Base-by-base conservation (phyloP, 2,329 filamentous ascomycete genomes). In the Venturia carpophila region DNA sequence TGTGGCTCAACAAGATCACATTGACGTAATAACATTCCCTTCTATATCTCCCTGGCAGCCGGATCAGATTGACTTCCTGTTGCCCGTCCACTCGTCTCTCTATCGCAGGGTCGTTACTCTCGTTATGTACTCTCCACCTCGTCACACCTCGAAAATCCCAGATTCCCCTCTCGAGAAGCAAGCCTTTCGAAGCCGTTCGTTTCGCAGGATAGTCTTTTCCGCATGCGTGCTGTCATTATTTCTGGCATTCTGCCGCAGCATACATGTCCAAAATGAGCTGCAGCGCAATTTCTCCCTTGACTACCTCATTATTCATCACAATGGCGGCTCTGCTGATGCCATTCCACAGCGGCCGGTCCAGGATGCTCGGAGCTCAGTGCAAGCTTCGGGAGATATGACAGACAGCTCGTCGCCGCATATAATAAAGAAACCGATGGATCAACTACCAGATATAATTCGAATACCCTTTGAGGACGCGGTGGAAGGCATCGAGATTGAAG, bases 381-480 rank as follows among this genome's bases (percentile, higher is more conserved):
- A 1, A 11, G 7, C 17, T 19, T 37, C 30, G 37, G 52, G 19
- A 21, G 11, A 37, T 4, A 10, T 27, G 24, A n/a, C 52, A 5
- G 17, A 58, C 30, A 15, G 37, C 6, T 3, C 17, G 6, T 58
- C 52, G 19, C 30, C 52, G 17, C 52, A 43, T 1, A 3, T 5
- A 10, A 21, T 43, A 7, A 24, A 27, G 21, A 17, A 62, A 19
- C 15, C 43, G 1, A 62, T 62, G 39, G 4, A 47, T 19, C n/a
- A 62, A 7, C 64, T 77, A n/a, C 76, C 76, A 3, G 75, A 78
- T 56, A 71, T 77, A 24, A 68, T 79, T n/a, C 72, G 75, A 63
- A 73, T 77, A 64, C 71, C 76, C 13, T 78, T 79, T 63, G 75
- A 77, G 60, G 73, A 75, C 30, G 72, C 75, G 0, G 75, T 76